Evolutionary conservation across 2,329 filamentous ascomycete genomes (phyloP), one percentile per base, ranked within the genome.

Genomic region (Cercospora sojina): DNA sequence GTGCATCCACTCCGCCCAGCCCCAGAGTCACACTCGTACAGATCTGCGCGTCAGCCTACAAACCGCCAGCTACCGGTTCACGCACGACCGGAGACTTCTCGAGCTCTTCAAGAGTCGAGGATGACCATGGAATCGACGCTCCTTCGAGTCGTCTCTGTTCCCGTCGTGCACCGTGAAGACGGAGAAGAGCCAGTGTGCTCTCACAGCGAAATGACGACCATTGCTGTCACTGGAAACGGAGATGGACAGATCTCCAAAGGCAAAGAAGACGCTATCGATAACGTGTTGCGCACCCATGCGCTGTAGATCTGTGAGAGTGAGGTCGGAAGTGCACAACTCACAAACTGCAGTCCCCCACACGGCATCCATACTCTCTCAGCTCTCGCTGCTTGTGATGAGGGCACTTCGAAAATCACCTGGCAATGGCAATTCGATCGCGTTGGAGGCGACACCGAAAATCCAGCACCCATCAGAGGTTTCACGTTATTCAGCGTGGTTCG

Each of bases 371-470:
- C 51, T 1, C 41, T 66, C 3, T 49, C 59, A 12, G 64, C 59
- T 16, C 59, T 66, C 12, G 59, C 64, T 20, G 64, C 64, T 7
- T 66, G 59, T 43, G 64, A 62, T 29, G 59, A 62, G 47, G 64
- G 43, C 10, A 29, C 51, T 25, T 66, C 64, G 10, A 62, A 29
- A n/a, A 51, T 66, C 41, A 59, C 62, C 31, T 66, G 59, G 64
- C 59, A 62, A 10, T 66, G 41, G 32, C 51, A 59, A 18, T 59
- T 66, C 29, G 59, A 57, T 6, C n/a, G 20, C n/a, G 53, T 66
- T 2, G 47, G 38, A 3, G 59, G 20, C 13, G 7, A 23, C 23
- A 47, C 41, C 0, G 23, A 62, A 2, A 59, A 41, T 18, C 5
- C 38, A 5, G 23, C 32, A n/a, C 64, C 64, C 0, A 43, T 59